Evolutionary conservation across 345 rosid species (phyloP).

Genomic region (Geranium brycei): DNA sequence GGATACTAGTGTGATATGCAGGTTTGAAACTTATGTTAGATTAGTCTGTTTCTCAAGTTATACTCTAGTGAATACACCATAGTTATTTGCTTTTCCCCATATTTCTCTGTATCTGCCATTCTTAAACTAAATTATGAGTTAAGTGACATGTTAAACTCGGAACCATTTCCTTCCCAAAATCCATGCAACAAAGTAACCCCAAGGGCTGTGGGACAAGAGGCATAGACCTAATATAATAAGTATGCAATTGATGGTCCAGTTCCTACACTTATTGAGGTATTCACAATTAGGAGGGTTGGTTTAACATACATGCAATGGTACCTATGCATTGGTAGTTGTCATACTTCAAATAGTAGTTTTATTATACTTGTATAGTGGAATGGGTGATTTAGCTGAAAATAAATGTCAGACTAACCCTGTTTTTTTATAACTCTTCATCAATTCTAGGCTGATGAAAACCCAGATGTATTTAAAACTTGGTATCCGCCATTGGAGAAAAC

Average conservation of each 20-base stretch:
- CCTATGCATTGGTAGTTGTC: not conserved
- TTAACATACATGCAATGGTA: not conserved
- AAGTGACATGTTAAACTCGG: not conserved
- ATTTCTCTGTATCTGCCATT: not conserved
- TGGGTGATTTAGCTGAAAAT: not conserved
- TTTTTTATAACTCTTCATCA: slow-evolving; percentile 4
- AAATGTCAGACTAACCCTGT: not conserved
- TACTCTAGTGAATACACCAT: not conserved
- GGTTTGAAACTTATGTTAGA: not conserved
- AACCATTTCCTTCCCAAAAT: not conserved
- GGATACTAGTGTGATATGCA: not conserved
- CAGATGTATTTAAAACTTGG: slow-evolving; percentile 70
- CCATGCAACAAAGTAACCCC: not conserved
- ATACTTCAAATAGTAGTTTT: not conserved
- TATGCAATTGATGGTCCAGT: too few species aligned
- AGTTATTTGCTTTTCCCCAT: not conserved
- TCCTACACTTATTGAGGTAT: not conserved
- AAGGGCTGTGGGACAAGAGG: too few species aligned
- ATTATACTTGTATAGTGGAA: not conserved
- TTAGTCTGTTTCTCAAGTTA: not conserved
- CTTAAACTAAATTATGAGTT: not conserved
- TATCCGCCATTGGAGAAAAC: slow-evolving; percentile 94
- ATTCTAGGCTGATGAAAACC: slow-evolving; percentile 50
- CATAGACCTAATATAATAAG: too few species aligned
- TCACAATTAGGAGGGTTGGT: not conserved